Conservation (phyloP, 768 basidiomycete species). For the Ephemerocybe angulata region DNA sequence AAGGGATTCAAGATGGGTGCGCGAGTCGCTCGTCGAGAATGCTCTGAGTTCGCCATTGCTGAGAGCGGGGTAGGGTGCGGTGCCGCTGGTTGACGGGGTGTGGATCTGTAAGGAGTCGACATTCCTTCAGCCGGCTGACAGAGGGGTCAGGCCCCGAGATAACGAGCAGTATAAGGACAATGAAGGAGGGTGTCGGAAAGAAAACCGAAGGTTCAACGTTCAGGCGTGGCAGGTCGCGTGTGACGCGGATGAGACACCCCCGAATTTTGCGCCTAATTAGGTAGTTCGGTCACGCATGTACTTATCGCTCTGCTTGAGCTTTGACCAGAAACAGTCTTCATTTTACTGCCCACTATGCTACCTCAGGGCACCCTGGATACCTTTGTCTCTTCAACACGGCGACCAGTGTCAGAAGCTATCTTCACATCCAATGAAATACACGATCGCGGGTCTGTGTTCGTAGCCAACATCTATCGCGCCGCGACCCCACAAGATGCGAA, state of each 20-base stretch:
- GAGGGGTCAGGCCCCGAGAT: no score
- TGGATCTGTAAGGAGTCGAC: slow-evolving; percentile 20
- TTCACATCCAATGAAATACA: slow-evolving; percentile 70
- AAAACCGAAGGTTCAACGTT: slow-evolving; percentile 21
- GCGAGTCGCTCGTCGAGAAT: slow-evolving; percentile 24
- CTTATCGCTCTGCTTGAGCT: neutral
- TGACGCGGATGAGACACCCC: slow-evolving; percentile 7
- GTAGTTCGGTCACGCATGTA: neutral
- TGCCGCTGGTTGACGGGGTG: slow-evolving; percentile 18
- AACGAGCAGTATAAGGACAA: neutral
- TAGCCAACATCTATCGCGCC: slow-evolving; percentile 60
- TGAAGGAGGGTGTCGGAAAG: slow-evolving; percentile 20
- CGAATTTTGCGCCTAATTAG: neutral
- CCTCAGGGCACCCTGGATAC: slow-evolving; percentile 41
- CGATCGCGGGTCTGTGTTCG: slow-evolving; percentile 71
- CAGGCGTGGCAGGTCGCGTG: neutral
- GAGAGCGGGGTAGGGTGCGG: slow-evolving; percentile 10
- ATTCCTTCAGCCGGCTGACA: slow-evolving; percentile 5
- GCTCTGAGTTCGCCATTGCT: slow-evolving; percentile 7
- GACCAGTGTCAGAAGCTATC: slow-evolving; percentile 43
- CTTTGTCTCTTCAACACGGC: slow-evolving; percentile 42
- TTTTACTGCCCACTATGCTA: neutral
- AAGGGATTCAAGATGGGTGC: slow-evolving; percentile 68
- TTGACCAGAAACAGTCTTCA: no score
- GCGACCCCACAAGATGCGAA: slow-evolving; percentile 49